These are phyloP conservation scores for Vitis hybrid DNA, from an alignment of 177 flowering plant species.

Conservation along the genomic window DNA sequence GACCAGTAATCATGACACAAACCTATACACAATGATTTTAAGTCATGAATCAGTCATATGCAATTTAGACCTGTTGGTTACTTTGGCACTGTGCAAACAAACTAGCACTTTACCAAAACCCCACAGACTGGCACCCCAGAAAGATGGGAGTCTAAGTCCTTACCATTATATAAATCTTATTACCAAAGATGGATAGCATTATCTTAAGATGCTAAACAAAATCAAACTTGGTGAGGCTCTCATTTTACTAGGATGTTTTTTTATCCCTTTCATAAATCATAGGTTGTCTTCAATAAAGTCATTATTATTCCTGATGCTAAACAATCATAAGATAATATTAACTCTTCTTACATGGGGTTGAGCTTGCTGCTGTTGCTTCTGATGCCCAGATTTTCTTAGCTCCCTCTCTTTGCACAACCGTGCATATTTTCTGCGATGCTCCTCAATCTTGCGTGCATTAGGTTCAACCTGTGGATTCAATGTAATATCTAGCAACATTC, in stretches of 20 bases:
- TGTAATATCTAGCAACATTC: not conserved
- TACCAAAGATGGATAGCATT: not conserved
- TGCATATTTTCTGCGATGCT: conserved; percentile 62
- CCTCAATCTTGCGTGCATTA: conserved; percentile 55
- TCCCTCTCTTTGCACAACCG: conserved; percentile 49
- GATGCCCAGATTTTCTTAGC: conserved; percentile 36
- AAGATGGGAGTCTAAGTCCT: not conserved
- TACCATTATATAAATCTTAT: not conserved
- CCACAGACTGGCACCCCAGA: not conserved
- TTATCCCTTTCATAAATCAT: not conserved
- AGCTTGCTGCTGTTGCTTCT: conserved; percentile 27
- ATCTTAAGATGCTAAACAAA: not conserved
- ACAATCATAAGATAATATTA: not conserved
- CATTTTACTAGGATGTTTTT: conserved; percentile 8
- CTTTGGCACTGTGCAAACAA: not conserved
- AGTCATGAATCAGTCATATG: not conserved
- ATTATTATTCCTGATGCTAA: too few relatives aligned
- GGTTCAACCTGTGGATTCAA: conserved; percentile 59
- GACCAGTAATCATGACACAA: too few relatives aligned
- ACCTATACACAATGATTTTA: not conserved
- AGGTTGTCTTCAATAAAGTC: too few relatives aligned
- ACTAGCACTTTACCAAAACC: not conserved
- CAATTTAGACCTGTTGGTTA: not conserved
- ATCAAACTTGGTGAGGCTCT: conserved; percentile 16
- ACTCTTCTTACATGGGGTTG: conserved; percentile 35